Base-by-base conservation (phyloP, 495 filamentous ascomycete species). In the Clohesyomyces aquaticus region DNA sequence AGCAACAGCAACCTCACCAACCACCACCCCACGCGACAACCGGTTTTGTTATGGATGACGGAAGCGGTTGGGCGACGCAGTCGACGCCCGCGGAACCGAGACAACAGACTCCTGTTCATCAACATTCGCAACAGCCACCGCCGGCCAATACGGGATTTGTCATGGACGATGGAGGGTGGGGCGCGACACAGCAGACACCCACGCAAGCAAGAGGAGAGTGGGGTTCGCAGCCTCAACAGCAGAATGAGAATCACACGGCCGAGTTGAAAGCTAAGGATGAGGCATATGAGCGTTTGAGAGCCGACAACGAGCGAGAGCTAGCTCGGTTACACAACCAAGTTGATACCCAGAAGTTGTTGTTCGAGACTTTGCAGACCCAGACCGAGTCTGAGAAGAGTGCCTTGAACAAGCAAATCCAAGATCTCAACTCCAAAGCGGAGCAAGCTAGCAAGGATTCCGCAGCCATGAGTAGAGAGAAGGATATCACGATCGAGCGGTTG, bases 121-220 rank as follows among this genome's bases (percentile, higher is more conserved):
- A 63, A 38, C 38, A 43, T 1, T 28, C 27, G 8, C 55, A 35
- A 45, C 49, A 35, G n/a, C 26, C 32, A 19, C 63, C 18, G 14
- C 54, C 63, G 0, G 26, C 25, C 1, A 55, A 23, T 23, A 42
- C 43, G 1, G 22, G 16, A 23, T 63, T 67, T 50, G 58, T 64
- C 16, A 55, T 65, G 52, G 68, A 59, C 35, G 64, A 55, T 22
- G 63, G 55, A 10, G 35, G 32, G 8, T 71, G 68, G 68, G 35
- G 45, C n/a, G 45, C 42, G 12, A 3, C 62, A 41, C 57, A 66
- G 28, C 49, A 52, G 18, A 47, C 48, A 1, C 52, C 52, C 4
- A 48, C 58, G 12, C 51, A 59, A 35, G 28, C 45, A 12, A 43
- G 1, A 6, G 21, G 18, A 25, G 63, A 16, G 29, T 56, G 51